Conservation (phyloP, 805 yeast genomes). For the Candida odintsovae region DNA sequence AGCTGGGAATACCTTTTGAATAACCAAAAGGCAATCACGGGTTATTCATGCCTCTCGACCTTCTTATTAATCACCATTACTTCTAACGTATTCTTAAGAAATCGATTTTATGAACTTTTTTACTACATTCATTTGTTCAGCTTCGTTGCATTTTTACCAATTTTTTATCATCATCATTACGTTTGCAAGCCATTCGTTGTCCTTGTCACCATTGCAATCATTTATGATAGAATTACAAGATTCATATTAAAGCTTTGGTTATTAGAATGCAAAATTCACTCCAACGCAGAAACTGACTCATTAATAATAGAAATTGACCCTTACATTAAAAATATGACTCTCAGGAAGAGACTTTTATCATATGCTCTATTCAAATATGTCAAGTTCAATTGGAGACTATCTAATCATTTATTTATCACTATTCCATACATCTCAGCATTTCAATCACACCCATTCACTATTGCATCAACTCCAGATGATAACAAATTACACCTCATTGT, state of each 20-base stretch:
- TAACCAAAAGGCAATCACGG: slow-evolving; percentile 9
- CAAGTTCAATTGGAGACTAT: slow-evolving; percentile 14
- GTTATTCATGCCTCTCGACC: slow-evolving; percentile 7
- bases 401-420: slow-evolving; percentile 21
- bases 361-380: slow-evolving; percentile 6
- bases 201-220: slow-evolving; percentile 9
- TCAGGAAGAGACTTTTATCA: not conserved
- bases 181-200: slow-evolving; percentile 21
- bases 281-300: slow-evolving; percentile 2
- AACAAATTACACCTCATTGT: slow-evolving; percentile 9
- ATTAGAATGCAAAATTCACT: slow-evolving; percentile 8
- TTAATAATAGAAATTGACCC: slow-evolving; percentile 13
- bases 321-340: not conserved
- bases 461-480: slow-evolving; percentile 14
- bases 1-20: slow-evolving; percentile 17
- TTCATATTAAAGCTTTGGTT: slow-evolving; percentile 13
- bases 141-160: slow-evolving; percentile 18
- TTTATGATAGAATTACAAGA: slow-evolving; percentile 16
- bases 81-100: slow-evolving; percentile 12
- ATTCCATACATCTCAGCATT: slow-evolving; percentile 15
- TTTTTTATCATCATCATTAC: slow-evolving; percentile 22
- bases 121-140: slow-evolving; percentile 15
- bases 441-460: slow-evolving; percentile 26
- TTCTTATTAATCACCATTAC: slow-evolving; percentile 12
- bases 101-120: slow-evolving; percentile 17